Evolutionary conservation across 768 basidiomycete species (phyloP).

Genomic region (Lactarius tabidus): DNA sequence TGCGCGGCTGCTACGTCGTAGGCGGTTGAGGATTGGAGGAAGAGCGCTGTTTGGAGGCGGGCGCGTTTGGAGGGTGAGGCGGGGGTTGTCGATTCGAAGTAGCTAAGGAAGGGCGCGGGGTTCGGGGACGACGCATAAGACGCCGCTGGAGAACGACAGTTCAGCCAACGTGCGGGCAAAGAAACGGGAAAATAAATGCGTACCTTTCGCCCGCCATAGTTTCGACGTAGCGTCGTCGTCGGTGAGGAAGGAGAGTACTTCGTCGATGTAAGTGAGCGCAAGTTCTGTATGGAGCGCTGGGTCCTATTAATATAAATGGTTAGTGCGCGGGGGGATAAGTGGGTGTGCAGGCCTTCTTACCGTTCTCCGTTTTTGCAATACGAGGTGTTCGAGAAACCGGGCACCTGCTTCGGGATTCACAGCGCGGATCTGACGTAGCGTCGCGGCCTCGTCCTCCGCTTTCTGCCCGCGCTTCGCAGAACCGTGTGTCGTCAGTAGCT

Average conservation of each 20-base stretch:
- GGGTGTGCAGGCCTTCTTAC: slow-evolving; percentile 36
- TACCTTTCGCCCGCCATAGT: slow-evolving; percentile 27
- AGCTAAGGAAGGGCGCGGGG: slow-evolving; percentile 54
- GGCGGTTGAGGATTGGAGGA: slow-evolving; percentile 70
- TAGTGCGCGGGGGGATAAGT: neutral
- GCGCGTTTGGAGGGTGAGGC: slow-evolving; percentile 68
- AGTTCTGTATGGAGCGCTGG: slow-evolving; percentile 63
- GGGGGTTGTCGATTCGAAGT: slow-evolving; percentile 81
- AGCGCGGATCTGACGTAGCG: slow-evolving; percentile 53
- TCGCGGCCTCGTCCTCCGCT: slow-evolving; percentile 55
- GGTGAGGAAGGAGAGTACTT: slow-evolving; percentile 26
- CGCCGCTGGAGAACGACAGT: slow-evolving; percentile 22
- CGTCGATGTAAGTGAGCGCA: slow-evolving; percentile 18
- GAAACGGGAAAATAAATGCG: too few species aligned
- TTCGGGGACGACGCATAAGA: slow-evolving; percentile 31
- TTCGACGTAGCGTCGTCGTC: slow-evolving; percentile 24
- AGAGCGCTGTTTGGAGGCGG: slow-evolving; percentile 71
- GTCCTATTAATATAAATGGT: slow-evolving; percentile 43
- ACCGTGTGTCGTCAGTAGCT: slow-evolving; percentile 62
- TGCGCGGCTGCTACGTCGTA: slow-evolving; percentile 56
- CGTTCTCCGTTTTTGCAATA: slow-evolving; percentile 60
- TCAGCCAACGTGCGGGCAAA: neutral
- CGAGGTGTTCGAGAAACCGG: slow-evolving; percentile 76
- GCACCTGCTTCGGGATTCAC: slow-evolving; percentile 58
- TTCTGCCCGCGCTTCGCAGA: slow-evolving; percentile 53